Evolutionary conservation across 805 yeast genomes (phyloP).

Genomic region (Yamadazyma ubonensis): DNA sequence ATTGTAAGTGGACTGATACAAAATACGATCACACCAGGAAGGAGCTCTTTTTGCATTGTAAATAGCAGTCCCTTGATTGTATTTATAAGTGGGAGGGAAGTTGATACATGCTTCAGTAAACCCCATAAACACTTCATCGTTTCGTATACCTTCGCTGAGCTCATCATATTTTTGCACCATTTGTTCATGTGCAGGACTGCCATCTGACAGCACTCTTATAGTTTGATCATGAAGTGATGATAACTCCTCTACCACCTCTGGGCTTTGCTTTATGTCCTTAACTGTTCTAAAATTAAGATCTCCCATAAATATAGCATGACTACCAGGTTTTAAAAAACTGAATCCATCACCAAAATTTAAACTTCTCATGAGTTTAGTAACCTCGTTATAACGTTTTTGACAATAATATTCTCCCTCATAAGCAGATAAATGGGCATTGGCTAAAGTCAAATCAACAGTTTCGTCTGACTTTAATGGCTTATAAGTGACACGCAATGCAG

Average conservation of each 20-base stretch:
- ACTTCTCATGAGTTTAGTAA: constrained; percentile 48
- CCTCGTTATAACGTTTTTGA: constrained; percentile 52
- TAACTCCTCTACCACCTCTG: constrained; percentile 18
- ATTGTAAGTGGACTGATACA: constrained; percentile 49
- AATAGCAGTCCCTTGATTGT: constrained; percentile 45
- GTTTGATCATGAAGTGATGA: constrained; percentile 25
- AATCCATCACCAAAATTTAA: constrained; percentile 59
- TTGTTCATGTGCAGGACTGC: constrained; percentile 15
- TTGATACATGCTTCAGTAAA: constrained; percentile 63
- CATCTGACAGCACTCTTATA: too few relatives aligned
- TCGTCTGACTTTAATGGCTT: constrained; percentile 20
- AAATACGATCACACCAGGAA: constrained; percentile 88
- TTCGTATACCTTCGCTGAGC: constrained; percentile 38
- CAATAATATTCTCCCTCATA: constrained; percentile 60
- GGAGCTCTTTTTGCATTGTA: constrained; percentile 65
- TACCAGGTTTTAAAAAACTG: constrained; percentile 48
- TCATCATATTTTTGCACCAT: constrained; percentile 48
- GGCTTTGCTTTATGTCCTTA: constrained; percentile 14
- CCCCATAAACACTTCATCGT: constrained; percentile 54
- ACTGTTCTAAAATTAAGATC: constrained; percentile 78
- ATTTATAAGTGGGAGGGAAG: constrained; percentile 85
- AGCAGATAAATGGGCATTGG: constrained; percentile 73
- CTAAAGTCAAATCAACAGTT: constrained; percentile 53
- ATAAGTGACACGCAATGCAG: constrained; percentile 53
- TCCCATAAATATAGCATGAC: constrained; percentile 75